Evolutionary conservation across 2,329 filamentous ascomycete genomes (phyloP).

Genomic region (Xylariaceae sp.): DNA sequence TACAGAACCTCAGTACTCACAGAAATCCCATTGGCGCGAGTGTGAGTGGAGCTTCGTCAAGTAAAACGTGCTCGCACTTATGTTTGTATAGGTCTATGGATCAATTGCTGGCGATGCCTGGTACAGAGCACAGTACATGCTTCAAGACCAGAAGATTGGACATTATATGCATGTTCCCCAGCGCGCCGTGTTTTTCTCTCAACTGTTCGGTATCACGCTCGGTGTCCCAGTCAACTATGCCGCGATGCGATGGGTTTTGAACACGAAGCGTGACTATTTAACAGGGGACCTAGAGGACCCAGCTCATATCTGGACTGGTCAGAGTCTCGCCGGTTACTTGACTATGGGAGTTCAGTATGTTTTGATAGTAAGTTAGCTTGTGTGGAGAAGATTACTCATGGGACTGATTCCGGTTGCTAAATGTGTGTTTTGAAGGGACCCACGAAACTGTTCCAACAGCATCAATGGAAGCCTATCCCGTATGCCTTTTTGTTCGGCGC

Average conservation of each 20-base stretch:
- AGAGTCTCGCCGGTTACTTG: constrained; percentile 48
- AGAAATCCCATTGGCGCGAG: constrained; percentile 58
- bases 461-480: constrained; percentile 47
- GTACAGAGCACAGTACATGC: constrained; percentile 56
- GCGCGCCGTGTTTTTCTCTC: constrained; percentile 57
- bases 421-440: constrained; percentile 37
- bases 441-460: constrained; percentile 45
- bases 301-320: constrained; percentile 60
- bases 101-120: constrained; percentile 60
- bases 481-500: constrained; percentile 54
- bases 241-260: constrained; percentile 58
- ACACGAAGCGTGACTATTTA: constrained; percentile 55
- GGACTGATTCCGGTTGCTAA: neutral
- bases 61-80: constrained; percentile 1
- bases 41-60: constrained; percentile 14
- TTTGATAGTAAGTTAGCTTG: constrained; percentile 42
- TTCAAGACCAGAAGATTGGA: constrained; percentile 63
- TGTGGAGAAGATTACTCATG: too few species aligned
- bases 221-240: constrained; percentile 62
- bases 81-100: constrained; percentile 44
- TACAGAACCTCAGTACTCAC: constrained; percentile 47
- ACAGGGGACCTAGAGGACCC: constrained; percentile 51
- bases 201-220: constrained; percentile 57
- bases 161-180: constrained; percentile 63
- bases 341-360: constrained; percentile 60